A percentile compares a stretch with the other conserved stretches of the same genome.
phyloP scores from a whole-genome alignment of 352 stramenopile species.

The Saprolegnia diclina region DNA sequence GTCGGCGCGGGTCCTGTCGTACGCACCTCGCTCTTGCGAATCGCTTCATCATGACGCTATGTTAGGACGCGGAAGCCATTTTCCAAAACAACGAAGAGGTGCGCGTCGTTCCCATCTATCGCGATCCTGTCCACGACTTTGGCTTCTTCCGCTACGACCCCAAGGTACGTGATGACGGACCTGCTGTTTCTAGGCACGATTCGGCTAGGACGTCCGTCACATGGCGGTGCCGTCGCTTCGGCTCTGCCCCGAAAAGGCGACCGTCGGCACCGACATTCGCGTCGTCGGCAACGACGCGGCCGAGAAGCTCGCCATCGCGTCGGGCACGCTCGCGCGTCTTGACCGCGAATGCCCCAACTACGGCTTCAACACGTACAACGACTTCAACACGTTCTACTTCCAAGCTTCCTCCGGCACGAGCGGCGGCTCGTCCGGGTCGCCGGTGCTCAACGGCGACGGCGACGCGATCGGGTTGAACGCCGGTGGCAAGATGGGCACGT shows the following conservation, averaged over 20 bases:
- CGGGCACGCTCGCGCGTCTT: conserved; percentile 85
- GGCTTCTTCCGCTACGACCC: conserved; percentile 89
- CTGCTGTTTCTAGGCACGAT: neutral
- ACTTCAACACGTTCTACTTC: conserved; percentile 94
- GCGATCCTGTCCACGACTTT: conserved; percentile 92
- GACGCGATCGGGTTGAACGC: conserved; percentile 89
- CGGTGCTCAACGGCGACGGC: conserved; percentile 82
- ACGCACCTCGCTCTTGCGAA: conserved; percentile 27
- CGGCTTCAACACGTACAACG: conserved; percentile 87
- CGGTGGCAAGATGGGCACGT: conserved; percentile 80
- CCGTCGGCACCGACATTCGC: conserved; percentile 88
- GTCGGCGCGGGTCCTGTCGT: conserved; percentile 80
- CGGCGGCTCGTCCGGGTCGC: conserved; percentile 83
- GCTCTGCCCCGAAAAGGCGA: conserved; percentile 76
- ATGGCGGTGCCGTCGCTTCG: conserved; percentile 70
- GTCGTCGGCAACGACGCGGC: conserved; percentile 91
- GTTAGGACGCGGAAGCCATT: conserved; percentile 79
- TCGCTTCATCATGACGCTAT: conserved; percentile 5
- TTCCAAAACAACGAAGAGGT: conserved; percentile 95
- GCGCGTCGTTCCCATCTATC: conserved; percentile 86
- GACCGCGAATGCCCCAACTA: conserved; percentile 89
- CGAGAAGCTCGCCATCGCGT: conserved; percentile 89
- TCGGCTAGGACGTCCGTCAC: conserved; percentile 71
- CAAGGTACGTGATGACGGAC: conserved; percentile 32
- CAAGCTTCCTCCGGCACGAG: conserved; percentile 78